These are phyloP conservation scores for Pythium sp. DNA, from an alignment of 352 stramenopile genomes.

Conservation along the genomic window DNA sequence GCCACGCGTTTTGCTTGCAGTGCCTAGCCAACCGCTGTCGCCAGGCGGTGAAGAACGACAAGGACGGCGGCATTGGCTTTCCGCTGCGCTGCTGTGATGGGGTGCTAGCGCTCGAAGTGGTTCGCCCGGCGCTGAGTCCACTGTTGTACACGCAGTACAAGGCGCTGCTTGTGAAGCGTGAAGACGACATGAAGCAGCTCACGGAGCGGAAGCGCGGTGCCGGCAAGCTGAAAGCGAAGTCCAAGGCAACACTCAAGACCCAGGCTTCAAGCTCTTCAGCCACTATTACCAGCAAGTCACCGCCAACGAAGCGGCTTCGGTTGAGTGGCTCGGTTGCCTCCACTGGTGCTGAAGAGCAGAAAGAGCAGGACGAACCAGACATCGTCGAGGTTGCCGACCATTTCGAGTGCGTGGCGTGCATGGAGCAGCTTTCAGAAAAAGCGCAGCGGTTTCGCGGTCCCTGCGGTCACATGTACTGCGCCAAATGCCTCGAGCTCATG, in stretches of 20 bases:
- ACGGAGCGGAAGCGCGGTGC: conserved; percentile 1
- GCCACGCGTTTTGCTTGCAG: conserved; percentile 29
- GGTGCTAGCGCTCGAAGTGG: conserved; percentile 31
- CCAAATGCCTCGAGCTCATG: conserved; percentile 43
- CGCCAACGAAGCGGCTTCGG: neutral
- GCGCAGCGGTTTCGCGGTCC: conserved; percentile 13
- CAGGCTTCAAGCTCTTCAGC: neutral
- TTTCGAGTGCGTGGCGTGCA: conserved; percentile 11
- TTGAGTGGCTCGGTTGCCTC: neutral
- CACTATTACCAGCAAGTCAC: neutral
- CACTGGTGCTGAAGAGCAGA: conserved; percentile 18
- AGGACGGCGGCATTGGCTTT: conserved; percentile 22
- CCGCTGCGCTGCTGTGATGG: conserved; percentile 39
- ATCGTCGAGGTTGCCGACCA: neutral
- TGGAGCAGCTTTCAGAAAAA: neutral
- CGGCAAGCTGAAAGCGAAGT: conserved; percentile 15
- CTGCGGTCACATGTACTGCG: conserved; percentile 69
- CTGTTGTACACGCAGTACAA: conserved; percentile 33
- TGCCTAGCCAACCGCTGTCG: conserved; percentile 34
- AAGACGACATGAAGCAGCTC: conserved; percentile 1
- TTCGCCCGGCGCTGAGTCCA: conserved; percentile 24
- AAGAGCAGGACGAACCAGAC: neutral
- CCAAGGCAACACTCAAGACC: neutral
- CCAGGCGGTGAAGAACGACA: conserved; percentile 24
- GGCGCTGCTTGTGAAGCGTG: conserved; percentile 22